Evolutionary conservation across 2,329 filamentous ascomycete genomes (phyloP), one percentile per base, ranked within the genome.

Genomic region (Aspergillus calidoustus): DNA sequence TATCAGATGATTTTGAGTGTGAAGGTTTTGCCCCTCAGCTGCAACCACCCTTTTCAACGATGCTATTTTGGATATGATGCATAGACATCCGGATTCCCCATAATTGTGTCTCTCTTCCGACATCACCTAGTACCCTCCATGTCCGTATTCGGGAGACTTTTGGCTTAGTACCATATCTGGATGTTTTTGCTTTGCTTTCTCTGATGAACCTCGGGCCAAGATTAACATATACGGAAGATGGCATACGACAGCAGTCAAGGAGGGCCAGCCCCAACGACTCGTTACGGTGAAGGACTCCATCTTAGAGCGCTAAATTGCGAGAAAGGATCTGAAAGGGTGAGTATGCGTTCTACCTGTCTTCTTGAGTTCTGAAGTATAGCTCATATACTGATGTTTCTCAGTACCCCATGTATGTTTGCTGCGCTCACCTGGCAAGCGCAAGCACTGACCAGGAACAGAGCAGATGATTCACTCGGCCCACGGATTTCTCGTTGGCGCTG

Each of bases 401-500:
- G 69, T 69, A 60, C 55, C 64, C 64, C 50, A 52, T 38, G 65
- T 68, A 66, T 34, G 64, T 67, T 54, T 43, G 19, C 30, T 58
- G 25, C 51, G 51, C 51, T 51, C 46, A 47, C 38, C 22, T 51
- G 47, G 11, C n/a, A 22, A 28, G 13, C 13, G 34, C 54, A 30
- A 47, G 34, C 30, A 61, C 61, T 65, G 54, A 65, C 59, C 51
- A 43, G 25, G 54, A 63, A 51, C 61, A 76, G 73, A 55, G 65
- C 72, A 63, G 68, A 71, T 34, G 65, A 73, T 59, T 64, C 63
- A 46, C 59, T 62, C 53, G 68, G 70, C 50, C 79, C 79, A 23
- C 66, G 61, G 15, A 65, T 73, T 41, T 70, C 77, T 25, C 65
- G 71, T 57, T 82, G 79, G 79, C 74, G 80, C 54, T 79, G 76